phyloP scores from a whole-genome alignment of 208 protist species.

The Acanthamoeba sp. region DNA sequence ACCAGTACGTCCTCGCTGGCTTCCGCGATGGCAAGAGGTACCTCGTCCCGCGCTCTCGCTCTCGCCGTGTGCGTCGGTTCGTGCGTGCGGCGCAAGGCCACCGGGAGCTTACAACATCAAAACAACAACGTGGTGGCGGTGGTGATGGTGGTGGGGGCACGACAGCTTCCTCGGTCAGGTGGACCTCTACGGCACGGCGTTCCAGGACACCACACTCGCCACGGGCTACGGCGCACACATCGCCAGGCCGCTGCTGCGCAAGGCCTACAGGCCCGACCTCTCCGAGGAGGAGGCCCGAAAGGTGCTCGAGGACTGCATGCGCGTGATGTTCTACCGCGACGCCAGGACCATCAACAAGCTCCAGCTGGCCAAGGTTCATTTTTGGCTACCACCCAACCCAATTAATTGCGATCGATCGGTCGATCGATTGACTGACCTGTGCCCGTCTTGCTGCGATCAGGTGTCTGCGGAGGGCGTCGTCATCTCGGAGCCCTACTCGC shows the following conservation, averaged over 20 bases:
- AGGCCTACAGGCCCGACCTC: constrained; percentile 90
- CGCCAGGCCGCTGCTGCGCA: constrained; percentile 95
- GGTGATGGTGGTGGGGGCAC: too few species aligned
- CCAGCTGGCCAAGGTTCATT: not conserved
- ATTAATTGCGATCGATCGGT: constrained; percentile 35
- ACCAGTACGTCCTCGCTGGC: constrained; percentile 96
- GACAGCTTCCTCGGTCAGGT: constrained; percentile 94
- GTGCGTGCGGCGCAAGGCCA: too few species aligned
- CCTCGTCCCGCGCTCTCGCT: not conserved
- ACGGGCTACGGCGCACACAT: constrained; percentile 97
- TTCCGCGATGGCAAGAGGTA: constrained; percentile 90
- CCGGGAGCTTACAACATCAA: too few species aligned
- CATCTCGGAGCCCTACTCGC: constrained; percentile 94
- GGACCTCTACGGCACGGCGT: constrained; percentile 96
- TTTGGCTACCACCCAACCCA: not conserved
- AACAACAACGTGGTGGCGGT: too few species aligned
- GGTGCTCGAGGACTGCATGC: constrained; percentile 94
- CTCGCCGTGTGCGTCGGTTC: not conserved
- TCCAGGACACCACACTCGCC: constrained; percentile 94
- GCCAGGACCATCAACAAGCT: constrained; percentile 96
- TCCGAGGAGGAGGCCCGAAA: constrained; percentile 92
- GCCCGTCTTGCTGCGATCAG: constrained; percentile 19
- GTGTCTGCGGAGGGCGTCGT: constrained; percentile 89
- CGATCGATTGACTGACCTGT: constrained; percentile 91
- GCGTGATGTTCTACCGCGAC: constrained; percentile 98